Evolutionary conservation across 2,329 filamentous ascomycete genomes (phyloP), one percentile per base, ranked within the genome.

Genomic region (Sclerotinia spermophila): DNA sequence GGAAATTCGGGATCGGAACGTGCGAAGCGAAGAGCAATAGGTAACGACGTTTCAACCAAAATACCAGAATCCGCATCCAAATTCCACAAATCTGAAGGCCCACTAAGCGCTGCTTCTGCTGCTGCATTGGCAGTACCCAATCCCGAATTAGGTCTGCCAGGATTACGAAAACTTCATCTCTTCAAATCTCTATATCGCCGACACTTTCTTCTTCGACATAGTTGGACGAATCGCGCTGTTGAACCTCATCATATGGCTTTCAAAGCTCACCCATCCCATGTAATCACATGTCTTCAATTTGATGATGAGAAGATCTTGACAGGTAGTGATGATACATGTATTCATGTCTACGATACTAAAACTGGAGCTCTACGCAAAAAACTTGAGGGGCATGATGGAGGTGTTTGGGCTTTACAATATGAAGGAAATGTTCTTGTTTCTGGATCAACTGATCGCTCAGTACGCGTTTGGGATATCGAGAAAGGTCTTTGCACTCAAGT

Each of bases 381-480:
- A 74, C 87, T 99, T 3, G 91, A 94, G 77, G 96, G 96, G 2
- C 96, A 99, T 76, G 96, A 99, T 80, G 96, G 96, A 45, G 96
- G 96, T 60, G 96, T 99, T 1, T 99, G 96, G 96, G 96, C 96
- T 42, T 83, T 99, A 68, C 94, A 98, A 80, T 99, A 98, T 79
- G 91, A 97, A 79, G 95, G 94, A 66, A 97, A 98, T 79, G 93
- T 92, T 24, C 83, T 99, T 30, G 96, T 99, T 3, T 99, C 96
- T 24, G 96, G 96, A 3, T 97, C 94, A 10, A 99, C 96, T 0
- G 96, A 99, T 81, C 87, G 96, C 61, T 97, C 96, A 17, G 96
- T 99, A n/a, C 90, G 96, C n/a, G 95, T 99, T 0, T 99, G 96
- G 96, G 95, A 99, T 79, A 97, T 99, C 74, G 93, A 97, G 78